Evolutionary conservation across 352 stramenopile species (phyloP).

Genomic region (Phytophthora rubi): DNA sequence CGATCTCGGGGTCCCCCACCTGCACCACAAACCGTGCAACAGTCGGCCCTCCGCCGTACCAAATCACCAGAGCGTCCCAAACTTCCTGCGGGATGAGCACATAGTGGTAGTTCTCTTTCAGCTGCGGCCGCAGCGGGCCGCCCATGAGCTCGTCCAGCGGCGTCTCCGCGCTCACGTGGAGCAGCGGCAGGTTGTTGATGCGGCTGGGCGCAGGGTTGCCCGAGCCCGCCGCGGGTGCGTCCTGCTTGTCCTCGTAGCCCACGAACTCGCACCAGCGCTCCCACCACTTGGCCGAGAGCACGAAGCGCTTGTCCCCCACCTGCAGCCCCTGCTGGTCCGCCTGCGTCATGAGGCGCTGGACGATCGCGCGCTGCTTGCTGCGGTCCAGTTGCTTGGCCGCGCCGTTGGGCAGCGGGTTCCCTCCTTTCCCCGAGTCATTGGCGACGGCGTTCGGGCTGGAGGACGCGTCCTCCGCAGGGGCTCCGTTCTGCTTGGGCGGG

Average conservation of each 20-base stretch:
- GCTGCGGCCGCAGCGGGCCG: constrained; percentile 58
- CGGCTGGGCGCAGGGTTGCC: constrained; percentile 48
- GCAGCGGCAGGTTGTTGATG: constrained; percentile 70
- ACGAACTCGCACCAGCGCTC: constrained; percentile 81
- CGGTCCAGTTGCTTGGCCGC: constrained; percentile 32
- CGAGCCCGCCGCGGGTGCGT: background rate
- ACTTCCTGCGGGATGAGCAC: constrained; percentile 74
- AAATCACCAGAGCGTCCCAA: constrained; percentile 74
- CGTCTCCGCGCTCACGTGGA: constrained; percentile 54
- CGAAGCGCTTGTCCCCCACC: constrained; percentile 79
- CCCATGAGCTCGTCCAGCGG: constrained; percentile 74
- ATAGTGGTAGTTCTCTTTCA: constrained; percentile 84
- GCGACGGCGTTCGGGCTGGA: constrained; percentile 1
- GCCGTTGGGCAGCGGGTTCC: constrained; percentile 13
- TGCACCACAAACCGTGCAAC: constrained; percentile 81
- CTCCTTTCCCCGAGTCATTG: constrained; percentile 10
- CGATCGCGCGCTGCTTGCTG: constrained; percentile 58
- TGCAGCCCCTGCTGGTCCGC: constrained; percentile 74
- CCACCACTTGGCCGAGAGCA: constrained; percentile 86
- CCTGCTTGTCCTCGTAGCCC: constrained; percentile 51
- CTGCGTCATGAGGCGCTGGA: constrained; percentile 65
- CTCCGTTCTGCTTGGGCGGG: constrained; percentile 51
- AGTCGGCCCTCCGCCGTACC: constrained; percentile 71
- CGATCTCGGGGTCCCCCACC: constrained; percentile 58
- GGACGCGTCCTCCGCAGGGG: background rate